A percentile compares a stretch with the other conserved stretches of the same genome.
phyloP scores from a whole-genome alignment of 2,329 filamentous ascomycete genomes.

The Aspergillus sp. region DNA sequence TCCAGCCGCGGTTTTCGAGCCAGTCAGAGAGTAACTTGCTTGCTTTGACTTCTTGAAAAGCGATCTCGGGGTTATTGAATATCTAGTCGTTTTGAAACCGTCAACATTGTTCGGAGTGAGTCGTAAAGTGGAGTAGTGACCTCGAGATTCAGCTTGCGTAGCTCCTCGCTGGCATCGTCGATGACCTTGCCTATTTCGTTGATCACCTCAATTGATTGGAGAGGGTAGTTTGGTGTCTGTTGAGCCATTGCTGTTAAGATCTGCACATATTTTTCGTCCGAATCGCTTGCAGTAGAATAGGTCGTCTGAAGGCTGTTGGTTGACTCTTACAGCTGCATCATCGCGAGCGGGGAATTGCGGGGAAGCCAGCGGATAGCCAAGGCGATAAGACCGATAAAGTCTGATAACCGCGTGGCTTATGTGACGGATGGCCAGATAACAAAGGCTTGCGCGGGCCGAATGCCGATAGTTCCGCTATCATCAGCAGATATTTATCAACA shows the following conservation, averaged over 20 bases:
- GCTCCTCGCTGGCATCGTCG: constrained; percentile 1
- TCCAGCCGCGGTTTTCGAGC: constrained; percentile 3
- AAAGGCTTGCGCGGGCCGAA: neutral
- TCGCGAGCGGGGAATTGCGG: neutral
- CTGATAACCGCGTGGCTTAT: neutral
- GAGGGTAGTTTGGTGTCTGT: neutral
- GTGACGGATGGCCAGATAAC: neutral
- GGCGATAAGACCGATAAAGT: neutral
- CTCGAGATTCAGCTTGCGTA: neutral
- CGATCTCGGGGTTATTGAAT: neutral
- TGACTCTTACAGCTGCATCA: neutral
- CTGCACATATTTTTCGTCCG: no score
- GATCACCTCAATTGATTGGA: neutral
- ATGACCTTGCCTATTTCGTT: neutral
- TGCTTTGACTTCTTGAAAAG: constrained; percentile 2
- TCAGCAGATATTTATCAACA: no score
- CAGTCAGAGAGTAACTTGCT: neutral
- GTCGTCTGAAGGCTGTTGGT: neutral
- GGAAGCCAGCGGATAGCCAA: neutral
- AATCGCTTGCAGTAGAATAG: no score
- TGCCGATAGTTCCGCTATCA: neutral
- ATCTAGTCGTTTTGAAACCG: neutral
- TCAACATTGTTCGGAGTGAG: neutral
- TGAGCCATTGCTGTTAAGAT: neutral
- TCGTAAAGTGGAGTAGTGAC: neutral